Base-by-base conservation (phyloP, 148 eudicot species). In the Rhododendron mucronatum region DNA sequence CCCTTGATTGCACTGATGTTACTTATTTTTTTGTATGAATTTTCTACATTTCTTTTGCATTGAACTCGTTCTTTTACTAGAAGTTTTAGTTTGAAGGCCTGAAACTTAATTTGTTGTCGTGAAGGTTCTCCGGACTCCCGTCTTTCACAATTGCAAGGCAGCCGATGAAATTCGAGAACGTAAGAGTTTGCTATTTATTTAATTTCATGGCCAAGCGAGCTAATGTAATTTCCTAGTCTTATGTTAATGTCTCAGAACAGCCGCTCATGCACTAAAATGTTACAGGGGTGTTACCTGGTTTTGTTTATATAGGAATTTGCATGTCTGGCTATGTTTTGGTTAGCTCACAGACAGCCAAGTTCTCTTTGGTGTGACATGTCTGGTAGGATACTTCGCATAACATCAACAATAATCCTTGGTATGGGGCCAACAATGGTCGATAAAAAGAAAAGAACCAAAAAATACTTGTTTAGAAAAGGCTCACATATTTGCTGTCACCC, bases 111-210 rank as follows among this genome's bases (percentile, higher is more conserved):
- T 84, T 78, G 28, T 44, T 81, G 74, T 74, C 74, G 88, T 87
- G 85, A 84, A 96, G 99, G 99, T 91, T 89, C 88, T 93, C 44
- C 85, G 87, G 67, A 88, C 94, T 82, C 97, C 98, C 21, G 91
- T 91, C 63, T 80, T 94, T 50, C 94, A 86, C 37, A 89, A 91
- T 55, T 92, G 91, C 90, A 91, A 92, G 89, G 94, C 98, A 63
- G 94, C 95, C 79, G 86, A 15, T 79, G 95, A 89, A 81, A 93
- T 96, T 86, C 93, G 86, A 87, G 90, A 90, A 84, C 91, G 98
- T 95, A 92, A 82, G 94, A 37, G 83, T 71, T 21, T 78, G n/a
- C 14, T 23, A 33, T 82, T 30, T 69, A 61, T 86, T 71, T 14
- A 13, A 37, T 80, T 80, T 71, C 33, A 77, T 16, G 82, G 63